These are phyloP conservation scores for Pythium vanterpoolii DNA, from an alignment of 352 stramenopile genomes.

Conservation along the genomic window DNA sequence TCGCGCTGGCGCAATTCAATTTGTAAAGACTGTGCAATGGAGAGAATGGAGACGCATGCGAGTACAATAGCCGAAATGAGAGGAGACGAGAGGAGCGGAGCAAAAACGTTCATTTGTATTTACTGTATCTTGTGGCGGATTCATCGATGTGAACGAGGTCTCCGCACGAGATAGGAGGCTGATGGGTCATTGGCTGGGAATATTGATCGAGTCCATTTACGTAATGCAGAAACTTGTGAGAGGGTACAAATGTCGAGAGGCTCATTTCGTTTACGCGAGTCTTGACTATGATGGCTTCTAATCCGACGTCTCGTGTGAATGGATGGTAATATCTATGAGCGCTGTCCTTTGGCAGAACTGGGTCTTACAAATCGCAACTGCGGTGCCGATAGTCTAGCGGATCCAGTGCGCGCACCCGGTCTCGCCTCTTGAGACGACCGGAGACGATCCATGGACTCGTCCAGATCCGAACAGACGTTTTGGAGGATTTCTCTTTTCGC, in stretches of 20 bases:
- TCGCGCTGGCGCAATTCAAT: slow-evolving; percentile 66
- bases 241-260: too few relatives aligned
- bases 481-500: slow-evolving; percentile 54
- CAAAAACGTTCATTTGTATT: not conserved
- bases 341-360: too few relatives aligned
- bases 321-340: too few relatives aligned
- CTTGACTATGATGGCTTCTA: too few relatives aligned
- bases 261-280: too few relatives aligned
- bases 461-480: slow-evolving; percentile 52
- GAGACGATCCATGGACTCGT: slow-evolving; percentile 50
- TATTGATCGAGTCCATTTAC: too few relatives aligned
- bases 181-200: too few relatives aligned
- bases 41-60: not conserved
- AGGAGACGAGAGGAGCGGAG: not conserved
- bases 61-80: not conserved
- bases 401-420: not conserved
- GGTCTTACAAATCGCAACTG: not conserved
- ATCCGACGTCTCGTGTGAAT: too few relatives aligned
- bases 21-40: slow-evolving; percentile 5
- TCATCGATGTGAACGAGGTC: too few relatives aligned
- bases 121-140: too few relatives aligned
- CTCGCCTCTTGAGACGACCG: not conserved
- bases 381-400: not conserved
- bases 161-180: too few relatives aligned
- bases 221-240: too few relatives aligned